phyloP scores from a whole-genome alignment of 2,329 filamentous ascomycete species.

The Aspergillus awamori region DNA sequence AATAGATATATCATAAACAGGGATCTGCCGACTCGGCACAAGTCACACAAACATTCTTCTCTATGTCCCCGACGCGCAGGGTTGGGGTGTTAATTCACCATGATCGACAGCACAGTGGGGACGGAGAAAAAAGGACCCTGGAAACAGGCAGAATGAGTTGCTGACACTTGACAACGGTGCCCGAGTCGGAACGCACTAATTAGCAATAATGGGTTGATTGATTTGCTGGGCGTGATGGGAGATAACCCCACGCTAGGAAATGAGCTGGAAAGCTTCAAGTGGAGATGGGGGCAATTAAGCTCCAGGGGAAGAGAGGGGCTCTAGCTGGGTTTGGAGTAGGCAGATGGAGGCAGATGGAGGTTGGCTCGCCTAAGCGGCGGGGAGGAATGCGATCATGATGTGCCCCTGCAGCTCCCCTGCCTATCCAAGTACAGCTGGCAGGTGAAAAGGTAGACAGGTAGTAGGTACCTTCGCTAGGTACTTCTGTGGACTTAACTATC shows the following conservation, averaged over 20 bases:
- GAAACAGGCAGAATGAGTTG: background rate
- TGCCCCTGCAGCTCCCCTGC: background rate
- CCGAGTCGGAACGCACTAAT: background rate
- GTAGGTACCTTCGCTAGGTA: too few relatives aligned
- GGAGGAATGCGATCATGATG: background rate
- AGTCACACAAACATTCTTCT: constrained; percentile 3
- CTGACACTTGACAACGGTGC: background rate
- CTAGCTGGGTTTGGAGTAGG: constrained; percentile 1
- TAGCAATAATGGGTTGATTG: background rate
- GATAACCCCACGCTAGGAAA: background rate
- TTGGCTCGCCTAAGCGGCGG: background rate
- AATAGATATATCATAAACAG: background rate
- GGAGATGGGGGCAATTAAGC: constrained; percentile 4
- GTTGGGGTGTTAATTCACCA: background rate
- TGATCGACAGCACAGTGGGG: constrained; percentile 2
- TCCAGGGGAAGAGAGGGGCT: background rate
- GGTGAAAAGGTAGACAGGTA: too few relatives aligned
- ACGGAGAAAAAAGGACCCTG: background rate
- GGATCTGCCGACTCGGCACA: background rate
- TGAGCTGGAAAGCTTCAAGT: constrained; percentile 3
- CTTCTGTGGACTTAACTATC: too few relatives aligned
- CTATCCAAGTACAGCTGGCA: background rate
- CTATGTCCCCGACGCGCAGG: background rate
- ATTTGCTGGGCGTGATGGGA: background rate
- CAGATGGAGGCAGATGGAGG: background rate